Evolutionary conservation across 768 basidiomycete species (phyloP).

Genomic region (Calocybe cyanea): DNA sequence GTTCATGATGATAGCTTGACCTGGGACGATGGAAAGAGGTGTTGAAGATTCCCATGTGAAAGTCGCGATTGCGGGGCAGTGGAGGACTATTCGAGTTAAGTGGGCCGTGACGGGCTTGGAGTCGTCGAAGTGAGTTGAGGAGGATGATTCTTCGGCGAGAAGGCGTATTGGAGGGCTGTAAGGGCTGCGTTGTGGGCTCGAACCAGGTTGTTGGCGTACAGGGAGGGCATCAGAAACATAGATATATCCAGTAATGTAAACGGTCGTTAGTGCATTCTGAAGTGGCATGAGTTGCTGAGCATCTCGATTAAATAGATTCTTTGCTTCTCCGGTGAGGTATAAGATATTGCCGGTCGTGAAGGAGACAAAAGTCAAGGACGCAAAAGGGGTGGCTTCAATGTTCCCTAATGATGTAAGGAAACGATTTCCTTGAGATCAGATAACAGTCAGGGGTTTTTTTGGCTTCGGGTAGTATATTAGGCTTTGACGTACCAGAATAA

Average conservation of each 20-base stretch:
- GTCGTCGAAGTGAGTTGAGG: conserved; percentile 16
- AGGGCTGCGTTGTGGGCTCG: conserved; percentile 31
- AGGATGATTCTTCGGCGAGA: conserved; percentile 44
- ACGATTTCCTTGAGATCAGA: conserved; percentile 43
- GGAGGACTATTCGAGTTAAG: conserved; percentile 38
- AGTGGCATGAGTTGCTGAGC: conserved; percentile 54
- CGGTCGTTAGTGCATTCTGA: conserved; percentile 44
- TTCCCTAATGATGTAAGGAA: conserved; percentile 64
- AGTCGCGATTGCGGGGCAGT: conserved; percentile 47
- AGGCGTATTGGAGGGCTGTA: conserved; percentile 57
- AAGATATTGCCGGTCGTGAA: conserved; percentile 53
- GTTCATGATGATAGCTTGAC: neutral
- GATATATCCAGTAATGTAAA: conserved; percentile 49
- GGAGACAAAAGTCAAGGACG: conserved; percentile 53
- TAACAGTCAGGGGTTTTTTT: neutral
- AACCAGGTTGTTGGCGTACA: conserved; percentile 35
- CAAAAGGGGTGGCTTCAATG: conserved; percentile 51
- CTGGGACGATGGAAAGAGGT: neutral
- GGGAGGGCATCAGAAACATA: conserved; percentile 54
- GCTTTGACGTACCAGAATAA: conserved; percentile 41
- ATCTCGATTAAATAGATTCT: conserved; percentile 42
- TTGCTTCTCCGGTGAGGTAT: conserved; percentile 58
- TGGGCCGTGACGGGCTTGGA: conserved; percentile 30
- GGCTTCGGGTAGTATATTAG: conserved; percentile 1
- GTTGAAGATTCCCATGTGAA: conserved; percentile 39